Conservation (phyloP, 1,284 basidiomycete genomes). For the Ganoderma resinaceum region DNA sequence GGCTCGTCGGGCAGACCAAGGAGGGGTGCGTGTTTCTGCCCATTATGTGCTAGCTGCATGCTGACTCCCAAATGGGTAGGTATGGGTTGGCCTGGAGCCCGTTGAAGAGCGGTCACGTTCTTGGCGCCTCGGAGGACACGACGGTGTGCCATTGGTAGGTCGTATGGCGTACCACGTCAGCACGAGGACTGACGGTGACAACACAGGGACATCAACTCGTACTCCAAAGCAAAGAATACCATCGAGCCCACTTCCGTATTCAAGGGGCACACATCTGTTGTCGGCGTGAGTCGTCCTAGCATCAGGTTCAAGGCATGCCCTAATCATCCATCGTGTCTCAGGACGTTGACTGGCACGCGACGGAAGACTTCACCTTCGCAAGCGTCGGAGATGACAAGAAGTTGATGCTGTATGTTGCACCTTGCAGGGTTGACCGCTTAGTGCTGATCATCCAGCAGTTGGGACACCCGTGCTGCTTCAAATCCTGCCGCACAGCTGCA, state of each 20-base stretch:
- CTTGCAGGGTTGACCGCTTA: conserved; percentile 6
- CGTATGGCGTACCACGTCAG: background rate
- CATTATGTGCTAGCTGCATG: background rate
- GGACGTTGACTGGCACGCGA: conserved; percentile 97
- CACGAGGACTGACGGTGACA: conserved; percentile 4
- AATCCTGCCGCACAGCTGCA: conserved; percentile 80
- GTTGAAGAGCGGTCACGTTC: conserved; percentile 80
- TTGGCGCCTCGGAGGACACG: conserved; percentile 95
- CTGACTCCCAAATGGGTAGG: conserved; percentile 46
- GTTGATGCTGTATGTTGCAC: conserved; percentile 81
- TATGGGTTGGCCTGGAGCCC: conserved; percentile 97
- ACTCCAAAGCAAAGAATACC: conserved; percentile 80
- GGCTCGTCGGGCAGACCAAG: conserved; percentile 87
- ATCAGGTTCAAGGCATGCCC: background rate
- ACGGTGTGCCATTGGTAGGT: conserved; percentile 93
- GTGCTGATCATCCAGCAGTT: conserved; percentile 57
- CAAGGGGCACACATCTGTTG: conserved; percentile 88
- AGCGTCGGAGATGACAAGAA: conserved; percentile 98
- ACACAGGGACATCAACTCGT: conserved; percentile 89
- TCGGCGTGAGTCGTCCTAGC: conserved; percentile 71
- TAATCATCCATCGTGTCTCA: conserved; percentile 41
- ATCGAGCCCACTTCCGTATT: conserved; percentile 87
- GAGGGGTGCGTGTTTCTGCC: conserved; percentile 76
- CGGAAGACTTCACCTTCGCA: conserved; percentile 87
- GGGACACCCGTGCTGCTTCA: conserved; percentile 86